Conservation (phyloP, 345 rosid species). For the Noccaea bulbosa region DNA sequence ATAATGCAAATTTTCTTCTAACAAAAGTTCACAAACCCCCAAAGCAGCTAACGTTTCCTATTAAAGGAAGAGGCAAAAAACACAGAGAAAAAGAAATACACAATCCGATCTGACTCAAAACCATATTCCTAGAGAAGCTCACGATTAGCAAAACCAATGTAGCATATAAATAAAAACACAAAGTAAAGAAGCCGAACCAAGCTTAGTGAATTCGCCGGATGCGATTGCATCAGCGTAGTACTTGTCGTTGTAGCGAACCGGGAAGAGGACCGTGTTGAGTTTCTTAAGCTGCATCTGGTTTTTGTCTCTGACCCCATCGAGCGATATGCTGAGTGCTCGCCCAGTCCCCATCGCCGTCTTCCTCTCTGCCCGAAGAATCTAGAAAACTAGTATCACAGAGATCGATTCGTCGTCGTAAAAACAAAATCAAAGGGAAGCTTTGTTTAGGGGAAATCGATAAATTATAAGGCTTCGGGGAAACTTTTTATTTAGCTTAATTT, state of each 20-base stretch:
- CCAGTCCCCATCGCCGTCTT: slow-evolving; percentile 71
- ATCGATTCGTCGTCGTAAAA: slow-evolving; percentile 8
- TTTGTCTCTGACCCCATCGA: slow-evolving; percentile 96
- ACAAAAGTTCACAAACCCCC: slow-evolving; percentile 6
- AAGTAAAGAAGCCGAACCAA: slow-evolving; percentile 56
- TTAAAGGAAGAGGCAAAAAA: slow-evolving; percentile 1
- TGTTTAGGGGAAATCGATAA: neutral
- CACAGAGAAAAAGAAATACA: neutral
- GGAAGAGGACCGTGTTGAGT: slow-evolving; percentile 88
- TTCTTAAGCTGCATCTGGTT: slow-evolving; percentile 97
- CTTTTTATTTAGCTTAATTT: neutral
- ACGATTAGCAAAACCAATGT: neutral
- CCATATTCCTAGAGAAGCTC: slow-evolving; percentile 4
- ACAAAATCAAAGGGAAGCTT: neutral
- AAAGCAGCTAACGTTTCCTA: slow-evolving; percentile 20
- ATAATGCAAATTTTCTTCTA: neutral
- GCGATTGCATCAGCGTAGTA: slow-evolving; percentile 87
- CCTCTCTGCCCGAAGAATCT: slow-evolving; percentile 36
- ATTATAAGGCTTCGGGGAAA: neutral
- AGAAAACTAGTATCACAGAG: slow-evolving; percentile 6
- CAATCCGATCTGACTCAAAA: slow-evolving; percentile 20
- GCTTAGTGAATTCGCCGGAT: slow-evolving; percentile 88
- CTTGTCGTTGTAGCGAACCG: slow-evolving; percentile 93
- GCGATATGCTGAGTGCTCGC: slow-evolving; percentile 71
- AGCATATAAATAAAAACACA: neutral